Conservation (phyloP, 73 alveolate genomes). For the Uronychia binucleata region DNA sequence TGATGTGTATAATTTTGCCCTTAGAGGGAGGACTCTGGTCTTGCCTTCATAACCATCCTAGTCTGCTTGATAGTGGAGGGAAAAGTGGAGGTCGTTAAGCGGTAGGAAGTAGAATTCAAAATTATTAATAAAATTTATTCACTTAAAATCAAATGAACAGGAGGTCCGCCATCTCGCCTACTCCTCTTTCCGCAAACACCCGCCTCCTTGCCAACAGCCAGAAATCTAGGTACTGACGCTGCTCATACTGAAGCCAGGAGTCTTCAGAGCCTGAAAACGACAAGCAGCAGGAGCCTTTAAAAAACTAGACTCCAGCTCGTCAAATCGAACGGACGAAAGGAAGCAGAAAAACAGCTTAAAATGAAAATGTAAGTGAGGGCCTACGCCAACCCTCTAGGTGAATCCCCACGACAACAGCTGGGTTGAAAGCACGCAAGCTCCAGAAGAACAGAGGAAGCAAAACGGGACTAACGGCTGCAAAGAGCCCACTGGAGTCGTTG, state of each 20-base stretch:
- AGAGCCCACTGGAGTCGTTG: background rate
- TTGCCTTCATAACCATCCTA: background rate
- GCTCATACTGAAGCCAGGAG: background rate
- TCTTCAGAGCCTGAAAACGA: background rate
- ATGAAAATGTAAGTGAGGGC: background rate
- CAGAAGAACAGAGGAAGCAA: background rate
- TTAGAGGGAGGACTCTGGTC: constrained; percentile 15
- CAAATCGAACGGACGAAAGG: background rate
- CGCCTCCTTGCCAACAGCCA: background rate
- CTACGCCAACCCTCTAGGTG: background rate
- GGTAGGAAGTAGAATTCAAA: background rate
- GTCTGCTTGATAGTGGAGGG: background rate
- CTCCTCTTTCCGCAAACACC: background rate
- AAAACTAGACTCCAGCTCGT: background rate
- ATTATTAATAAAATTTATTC: background rate
- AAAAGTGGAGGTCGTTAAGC: background rate
- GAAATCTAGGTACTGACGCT: background rate
- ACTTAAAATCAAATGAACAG: background rate
- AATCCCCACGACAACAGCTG: background rate
- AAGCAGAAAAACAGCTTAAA: background rate
- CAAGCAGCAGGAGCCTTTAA: background rate
- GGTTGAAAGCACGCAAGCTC: background rate
- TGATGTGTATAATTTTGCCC: constrained; percentile 33
- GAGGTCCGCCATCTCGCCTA: background rate
- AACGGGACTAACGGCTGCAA: constrained; percentile 1